Evolutionary conservation across 2,329 filamentous ascomycete genomes (phyloP).

Genomic region (Trichocomaceae sp.): DNA sequence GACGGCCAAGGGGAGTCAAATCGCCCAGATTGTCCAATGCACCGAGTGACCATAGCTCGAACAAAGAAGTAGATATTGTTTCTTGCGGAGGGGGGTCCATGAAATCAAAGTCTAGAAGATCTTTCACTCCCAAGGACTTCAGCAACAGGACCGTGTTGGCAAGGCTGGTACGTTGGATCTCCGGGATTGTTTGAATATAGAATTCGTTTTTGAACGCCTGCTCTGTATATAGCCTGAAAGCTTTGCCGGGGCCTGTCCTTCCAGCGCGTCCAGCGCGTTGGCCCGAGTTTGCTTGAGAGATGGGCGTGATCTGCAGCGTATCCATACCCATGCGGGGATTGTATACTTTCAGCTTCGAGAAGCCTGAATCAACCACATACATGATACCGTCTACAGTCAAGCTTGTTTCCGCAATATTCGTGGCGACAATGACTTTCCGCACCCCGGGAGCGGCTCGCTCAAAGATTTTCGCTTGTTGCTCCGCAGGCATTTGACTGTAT

Average conservation of each 20-base stretch:
- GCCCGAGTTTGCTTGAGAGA: slow-evolving; percentile 91
- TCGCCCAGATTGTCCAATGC: slow-evolving; percentile 91
- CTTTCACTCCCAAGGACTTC: slow-evolving; percentile 89
- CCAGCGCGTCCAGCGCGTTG: slow-evolving; percentile 91
- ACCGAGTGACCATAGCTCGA: slow-evolving; percentile 93
- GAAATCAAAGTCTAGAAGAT: slow-evolving; percentile 94
- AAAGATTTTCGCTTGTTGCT: slow-evolving; percentile 96
- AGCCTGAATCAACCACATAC: slow-evolving; percentile 95
- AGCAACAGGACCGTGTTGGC: slow-evolving; percentile 90
- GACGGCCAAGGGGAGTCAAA: slow-evolving; percentile 74
- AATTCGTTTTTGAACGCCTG: slow-evolving; percentile 92
- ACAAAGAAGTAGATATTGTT: slow-evolving; percentile 92
- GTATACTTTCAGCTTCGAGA: slow-evolving; percentile 96
- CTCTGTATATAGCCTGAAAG: slow-evolving; percentile 90
- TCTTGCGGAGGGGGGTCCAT: slow-evolving; percentile 99
- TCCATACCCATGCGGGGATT: slow-evolving; percentile 99
- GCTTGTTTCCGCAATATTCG: slow-evolving; percentile 97
- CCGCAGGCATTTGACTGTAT: slow-evolving; percentile 98
- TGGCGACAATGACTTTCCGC: slow-evolving; percentile 94
- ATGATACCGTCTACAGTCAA: slow-evolving; percentile 98
- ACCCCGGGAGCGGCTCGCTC: slow-evolving; percentile 84
- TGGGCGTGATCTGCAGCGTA: slow-evolving; percentile 92
- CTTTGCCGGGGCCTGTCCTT: slow-evolving; percentile 89
- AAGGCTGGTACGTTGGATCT: slow-evolving; percentile 94
- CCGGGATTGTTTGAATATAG: slow-evolving; percentile 93